Percentiles rank a stretch among this genome's conserved stretches.
phyloP scores from a whole-genome alignment of 805 yeast species.

The Kuraishia ogatae region DNA sequence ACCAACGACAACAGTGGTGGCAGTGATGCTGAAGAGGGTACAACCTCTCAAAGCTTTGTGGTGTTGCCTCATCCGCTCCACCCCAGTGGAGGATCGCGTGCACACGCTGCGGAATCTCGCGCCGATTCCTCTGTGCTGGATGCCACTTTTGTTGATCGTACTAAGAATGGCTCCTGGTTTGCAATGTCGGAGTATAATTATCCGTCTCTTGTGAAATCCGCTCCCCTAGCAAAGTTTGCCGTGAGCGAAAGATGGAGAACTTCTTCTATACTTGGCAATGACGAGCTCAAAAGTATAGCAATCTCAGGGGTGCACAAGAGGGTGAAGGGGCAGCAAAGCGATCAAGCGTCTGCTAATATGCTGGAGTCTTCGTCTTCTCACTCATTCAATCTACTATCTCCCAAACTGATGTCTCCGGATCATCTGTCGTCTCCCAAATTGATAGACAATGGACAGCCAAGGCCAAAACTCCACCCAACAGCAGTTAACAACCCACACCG shows the following conservation, averaged over 20 bases:
- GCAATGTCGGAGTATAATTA: conserved; percentile 73
- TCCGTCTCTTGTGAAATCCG: conserved; percentile 75
- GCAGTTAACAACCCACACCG: background rate
- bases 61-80: conserved; percentile 64
- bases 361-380: background rate
- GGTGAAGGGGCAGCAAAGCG: background rate
- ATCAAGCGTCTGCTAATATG: background rate
- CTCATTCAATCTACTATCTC: background rate
- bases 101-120: background rate
- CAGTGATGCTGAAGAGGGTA: conserved; percentile 10
- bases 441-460: background rate
- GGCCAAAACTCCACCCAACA: background rate
- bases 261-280: conserved; percentile 25
- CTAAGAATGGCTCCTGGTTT: conserved; percentile 66
- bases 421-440: background rate
- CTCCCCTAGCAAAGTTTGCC: conserved; percentile 66
- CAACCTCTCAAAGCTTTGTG: conserved; percentile 27
- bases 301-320: conserved; percentile 41
- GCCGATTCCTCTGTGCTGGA: conserved; percentile 1
- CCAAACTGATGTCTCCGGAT: background rate
- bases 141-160: conserved; percentile 61
- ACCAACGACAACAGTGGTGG: conserved; percentile 10
- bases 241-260: conserved; percentile 33
- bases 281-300: conserved; percentile 30
- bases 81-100: conserved; percentile 20